These are phyloP conservation scores for Neurospora crassa DNA, from an alignment of 2,329 filamentous ascomycete species.

Conservation along the genomic window DNA sequence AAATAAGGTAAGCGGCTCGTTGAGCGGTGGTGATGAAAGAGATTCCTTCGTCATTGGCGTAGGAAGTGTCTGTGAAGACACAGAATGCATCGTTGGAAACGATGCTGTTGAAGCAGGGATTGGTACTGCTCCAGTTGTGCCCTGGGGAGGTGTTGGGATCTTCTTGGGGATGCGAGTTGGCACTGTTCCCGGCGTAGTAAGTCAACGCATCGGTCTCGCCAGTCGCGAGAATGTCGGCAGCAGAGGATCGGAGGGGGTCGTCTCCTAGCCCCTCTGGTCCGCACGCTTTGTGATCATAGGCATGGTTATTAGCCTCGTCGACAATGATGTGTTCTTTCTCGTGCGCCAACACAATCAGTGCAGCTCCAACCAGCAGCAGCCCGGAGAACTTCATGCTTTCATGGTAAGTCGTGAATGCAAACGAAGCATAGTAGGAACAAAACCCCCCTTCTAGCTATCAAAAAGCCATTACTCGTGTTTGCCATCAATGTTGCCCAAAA, in stretches of 20 bases:
- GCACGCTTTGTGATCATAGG: neutral
- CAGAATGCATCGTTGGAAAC: conserved; percentile 20
- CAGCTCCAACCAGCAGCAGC: neutral
- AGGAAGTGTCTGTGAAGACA: conserved; percentile 25
- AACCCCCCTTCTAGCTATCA: neutral
- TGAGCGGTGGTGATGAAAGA: conserved; percentile 27
- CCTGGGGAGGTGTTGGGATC: neutral
- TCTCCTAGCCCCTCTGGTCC: neutral
- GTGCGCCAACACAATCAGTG: neutral
- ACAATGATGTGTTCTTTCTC: neutral
- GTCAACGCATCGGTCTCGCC: neutral
- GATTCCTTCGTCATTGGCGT: conserved; percentile 28
- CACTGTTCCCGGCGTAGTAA: neutral
- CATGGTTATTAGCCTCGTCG: neutral
- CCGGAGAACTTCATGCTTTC: neutral
- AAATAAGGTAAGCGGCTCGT: conserved; percentile 22
- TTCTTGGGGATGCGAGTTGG: neutral
- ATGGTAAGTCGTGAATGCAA: neutral
- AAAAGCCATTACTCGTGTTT: neutral
- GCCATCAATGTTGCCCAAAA: neutral
- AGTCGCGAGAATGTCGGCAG: neutral
- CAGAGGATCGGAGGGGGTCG: neutral
- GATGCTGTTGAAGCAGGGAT: conserved; percentile 20
- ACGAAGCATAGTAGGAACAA: neutral
- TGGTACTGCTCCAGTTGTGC: conserved; percentile 18